phyloP scores from a whole-genome alignment of 371 early-diverging fungal genomes.

The Apophysomyces elegans region DNA sequence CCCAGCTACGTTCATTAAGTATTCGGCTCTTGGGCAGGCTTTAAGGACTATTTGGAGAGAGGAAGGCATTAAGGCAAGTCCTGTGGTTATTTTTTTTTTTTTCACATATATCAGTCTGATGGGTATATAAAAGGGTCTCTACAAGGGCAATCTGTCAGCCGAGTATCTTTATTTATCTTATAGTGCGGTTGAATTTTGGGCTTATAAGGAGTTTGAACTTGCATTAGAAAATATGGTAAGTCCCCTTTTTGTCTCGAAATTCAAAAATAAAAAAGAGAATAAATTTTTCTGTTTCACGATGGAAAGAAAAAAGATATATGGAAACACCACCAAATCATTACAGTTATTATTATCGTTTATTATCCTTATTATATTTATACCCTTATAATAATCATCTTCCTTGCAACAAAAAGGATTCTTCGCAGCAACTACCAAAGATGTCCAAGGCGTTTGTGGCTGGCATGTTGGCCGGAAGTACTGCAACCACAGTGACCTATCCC shows the following conservation, averaged over 20 bases:
- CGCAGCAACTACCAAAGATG: constrained; percentile 33
- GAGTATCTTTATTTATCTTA: constrained; percentile 90
- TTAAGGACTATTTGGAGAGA: constrained; percentile 64
- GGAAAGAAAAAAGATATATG: background rate
- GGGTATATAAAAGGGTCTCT: constrained; percentile 65
- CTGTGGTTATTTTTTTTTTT: background rate
- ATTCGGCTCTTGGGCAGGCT: constrained; percentile 59
- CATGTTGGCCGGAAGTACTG: constrained; percentile 76
- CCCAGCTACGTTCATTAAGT: constrained; percentile 42
- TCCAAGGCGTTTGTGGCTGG: constrained; percentile 68
- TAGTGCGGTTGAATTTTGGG: constrained; percentile 86
- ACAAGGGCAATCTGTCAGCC: constrained; percentile 94
- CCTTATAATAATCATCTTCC: background rate
- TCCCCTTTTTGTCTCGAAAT: background rate
- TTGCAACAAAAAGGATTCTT: constrained; percentile 17
- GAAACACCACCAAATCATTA: too few relatives aligned
- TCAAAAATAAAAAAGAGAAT: background rate
- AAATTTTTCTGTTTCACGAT: background rate
- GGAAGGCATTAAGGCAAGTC: constrained; percentile 71
- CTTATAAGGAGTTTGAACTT: constrained; percentile 61
- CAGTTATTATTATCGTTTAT: too few relatives aligned
- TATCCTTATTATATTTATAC: too few relatives aligned
- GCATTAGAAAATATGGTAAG: constrained; percentile 32
- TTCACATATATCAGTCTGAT: background rate
- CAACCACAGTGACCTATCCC: constrained; percentile 89